Evolutionary conservation across 352 stramenopile species (phyloP).

Genomic region (Lagenidium giganteum): DNA sequence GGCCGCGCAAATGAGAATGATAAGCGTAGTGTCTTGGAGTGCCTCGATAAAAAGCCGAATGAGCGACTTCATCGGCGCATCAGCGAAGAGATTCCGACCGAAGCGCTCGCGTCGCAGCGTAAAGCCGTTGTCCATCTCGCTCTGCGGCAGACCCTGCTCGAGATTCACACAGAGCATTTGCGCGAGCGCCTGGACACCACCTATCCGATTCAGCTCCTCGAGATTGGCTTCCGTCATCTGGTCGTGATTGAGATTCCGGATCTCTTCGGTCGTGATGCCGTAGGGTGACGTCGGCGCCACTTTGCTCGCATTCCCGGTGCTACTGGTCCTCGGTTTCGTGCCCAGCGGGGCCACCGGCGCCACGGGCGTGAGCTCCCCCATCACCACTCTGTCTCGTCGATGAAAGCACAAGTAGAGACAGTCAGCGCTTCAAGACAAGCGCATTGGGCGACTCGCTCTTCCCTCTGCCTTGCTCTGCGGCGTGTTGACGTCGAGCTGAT

Average conservation of each 20-base stretch:
- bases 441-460: too few relatives aligned
- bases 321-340: conserved; percentile 22
- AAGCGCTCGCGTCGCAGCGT: conserved; percentile 46
- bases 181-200: conserved; percentile 44
- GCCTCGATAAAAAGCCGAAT: conserved; percentile 81
- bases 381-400: too few relatives aligned
- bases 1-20: conserved; percentile 85
- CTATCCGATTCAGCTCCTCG: conserved; percentile 48
- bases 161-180: conserved; percentile 66
- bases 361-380: conserved; percentile 46
- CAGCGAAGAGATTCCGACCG: conserved; percentile 55
- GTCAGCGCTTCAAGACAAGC: too few relatives aligned
- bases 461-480: too few relatives aligned
- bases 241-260: conserved; percentile 66
- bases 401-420: too few relatives aligned
- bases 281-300: conserved; percentile 66
- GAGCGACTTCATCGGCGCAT: conserved; percentile 78
- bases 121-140: conserved; percentile 57
- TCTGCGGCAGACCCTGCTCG: conserved; percentile 52
- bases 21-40: conserved; percentile 87
- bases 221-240: conserved; percentile 81
- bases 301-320: conserved; percentile 35
- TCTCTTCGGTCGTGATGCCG: conserved; percentile 64
- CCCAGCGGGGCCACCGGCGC: conserved; percentile 18
- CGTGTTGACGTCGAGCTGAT: too few relatives aligned